A percentile compares a stretch with the other conserved stretches of the same genome.
phyloP scores from a whole-genome alignment of 164 flowering plant species.

The Akebia trifoliata region DNA sequence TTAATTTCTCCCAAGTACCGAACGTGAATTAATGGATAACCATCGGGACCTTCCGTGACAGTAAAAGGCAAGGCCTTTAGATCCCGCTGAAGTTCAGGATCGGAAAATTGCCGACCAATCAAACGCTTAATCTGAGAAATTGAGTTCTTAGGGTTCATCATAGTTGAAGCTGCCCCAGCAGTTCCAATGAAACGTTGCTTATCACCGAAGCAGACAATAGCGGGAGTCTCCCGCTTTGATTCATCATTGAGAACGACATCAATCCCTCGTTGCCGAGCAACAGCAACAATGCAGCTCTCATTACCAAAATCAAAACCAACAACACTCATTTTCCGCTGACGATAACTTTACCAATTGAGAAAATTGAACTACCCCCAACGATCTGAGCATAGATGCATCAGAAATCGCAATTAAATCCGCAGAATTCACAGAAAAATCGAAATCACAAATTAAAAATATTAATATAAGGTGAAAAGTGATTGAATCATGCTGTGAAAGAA shows the following conservation, averaged over 20 bases:
- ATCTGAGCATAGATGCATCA: neutral
- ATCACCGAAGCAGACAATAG: slow-evolving; percentile 87
- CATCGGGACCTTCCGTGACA: slow-evolving; percentile 90
- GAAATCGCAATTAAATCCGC: neutral
- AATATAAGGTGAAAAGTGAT: too few relatives aligned
- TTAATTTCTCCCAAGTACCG: slow-evolving; percentile 66
- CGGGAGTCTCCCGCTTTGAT: slow-evolving; percentile 94
- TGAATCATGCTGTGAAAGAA: too few relatives aligned
- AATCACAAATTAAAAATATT: too few relatives aligned
- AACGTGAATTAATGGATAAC: slow-evolving; percentile 73
- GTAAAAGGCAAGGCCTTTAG: slow-evolving; percentile 59
- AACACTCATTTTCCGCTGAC: slow-evolving; percentile 63
- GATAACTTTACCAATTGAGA: neutral
- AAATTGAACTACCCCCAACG: neutral
- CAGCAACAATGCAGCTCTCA: slow-evolving; percentile 89
- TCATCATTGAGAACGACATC: slow-evolving; percentile 98
- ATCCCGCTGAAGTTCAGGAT: slow-evolving; percentile 84
- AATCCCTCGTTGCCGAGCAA: slow-evolving; percentile 89
- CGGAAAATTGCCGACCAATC: slow-evolving; percentile 68
- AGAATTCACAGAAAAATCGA: neutral
- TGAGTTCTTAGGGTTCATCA: slow-evolving; percentile 86
- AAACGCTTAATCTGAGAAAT: slow-evolving; percentile 79
- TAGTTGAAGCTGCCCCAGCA: slow-evolving; percentile 81
- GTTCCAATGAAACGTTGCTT: slow-evolving; percentile 93
- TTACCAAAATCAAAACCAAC: slow-evolving; percentile 96